Percentiles rank a stretch among this genome's conserved stretches.
phyloP scores from a whole-genome alignment of 2,329 filamentous ascomycete species.

The Aspergillus brunneoviolaceus region DNA sequence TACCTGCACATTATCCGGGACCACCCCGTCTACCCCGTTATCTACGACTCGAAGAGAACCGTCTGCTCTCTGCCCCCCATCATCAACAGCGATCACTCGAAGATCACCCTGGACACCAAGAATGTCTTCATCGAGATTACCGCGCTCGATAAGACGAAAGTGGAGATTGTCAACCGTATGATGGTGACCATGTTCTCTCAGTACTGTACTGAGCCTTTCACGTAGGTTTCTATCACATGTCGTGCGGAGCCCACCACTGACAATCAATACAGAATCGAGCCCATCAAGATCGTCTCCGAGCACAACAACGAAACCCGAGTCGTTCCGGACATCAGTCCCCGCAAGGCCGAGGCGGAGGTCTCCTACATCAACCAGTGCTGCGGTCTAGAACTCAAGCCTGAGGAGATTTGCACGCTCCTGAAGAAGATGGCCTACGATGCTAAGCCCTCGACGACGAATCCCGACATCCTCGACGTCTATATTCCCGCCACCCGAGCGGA shows the following conservation, averaged over 20 bases:
- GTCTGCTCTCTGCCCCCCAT: constrained; percentile 96
- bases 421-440: constrained; percentile 88
- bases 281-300: constrained; percentile 84
- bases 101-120: constrained; percentile 85
- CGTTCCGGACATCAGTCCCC: constrained; percentile 76
- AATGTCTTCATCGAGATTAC: constrained; percentile 98
- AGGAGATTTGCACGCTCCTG: constrained; percentile 75
- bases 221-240: constrained; percentile 42
- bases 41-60: constrained; percentile 81
- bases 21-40: constrained; percentile 90
- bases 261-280: constrained; percentile 63
- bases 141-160: constrained; percentile 91
- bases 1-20: constrained; percentile 95
- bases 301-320: constrained; percentile 83
- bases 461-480: constrained; percentile 73
- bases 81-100: constrained; percentile 96
- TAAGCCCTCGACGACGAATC: constrained; percentile 66
- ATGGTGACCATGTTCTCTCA: constrained; percentile 96
- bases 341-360: constrained; percentile 76
- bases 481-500: constrained; percentile 90
- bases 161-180: constrained; percentile 93
- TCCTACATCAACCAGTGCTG: constrained; percentile 94
- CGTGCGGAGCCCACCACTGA: constrained; percentile 7
- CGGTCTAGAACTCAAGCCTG: constrained; percentile 72
- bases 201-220: constrained; percentile 85